Base-by-base conservation (phyloP, 2,329 filamentous ascomycete genomes). In the Sclerotinia glacialis region DNA sequence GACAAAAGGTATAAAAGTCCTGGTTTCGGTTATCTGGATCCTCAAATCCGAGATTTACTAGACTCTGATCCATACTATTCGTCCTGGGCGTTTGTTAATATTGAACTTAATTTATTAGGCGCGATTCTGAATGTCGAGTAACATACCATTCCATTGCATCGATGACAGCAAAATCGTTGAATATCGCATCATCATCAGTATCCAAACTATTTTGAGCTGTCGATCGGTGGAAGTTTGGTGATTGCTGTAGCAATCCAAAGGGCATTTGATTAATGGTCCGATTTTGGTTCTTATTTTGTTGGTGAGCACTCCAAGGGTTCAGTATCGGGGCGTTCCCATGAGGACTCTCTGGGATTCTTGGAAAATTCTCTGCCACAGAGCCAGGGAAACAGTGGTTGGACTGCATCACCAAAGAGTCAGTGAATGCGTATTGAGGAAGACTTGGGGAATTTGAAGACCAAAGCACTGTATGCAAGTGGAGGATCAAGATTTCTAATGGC, bases 131-230 rank as follows among this genome's bases (percentile, higher is more conserved):
- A 28, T 12, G 21, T 40, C 34, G 58, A 12, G 14, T 46, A 34
- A 70, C 75, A 69, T 69, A 79, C 79, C 78, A 80, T 71, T 85
- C 81, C 28, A 80, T 80, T 3, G 80, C 83, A 71, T 86, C 85
- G 42, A 86, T 76, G 11, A 83, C 83, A 3, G 83, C 83, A 47
- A 87, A 75, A 69, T 86, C 84, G 62, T 86, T 84, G 68, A 86
- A 86, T 63, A 85, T 79, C 21, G 81, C 82, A 69, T 85, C 82
- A 7, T 70, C 70, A 42, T 76, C 74, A 8, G 72, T 69, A 40
- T 74, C 74, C 1, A 72, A 70, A 37, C n/a, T 40, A 26, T 68
- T 69, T 58, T 70, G 71, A 5, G 71, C 72, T 14, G 71, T 49
- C 18, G 70, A 67, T n/a, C 68, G 67, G 26, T 71, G 70, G 5